Evolutionary conservation across 371 early-diverging fungal species (phyloP).

Genomic region (Rhizomucor miehei): DNA sequence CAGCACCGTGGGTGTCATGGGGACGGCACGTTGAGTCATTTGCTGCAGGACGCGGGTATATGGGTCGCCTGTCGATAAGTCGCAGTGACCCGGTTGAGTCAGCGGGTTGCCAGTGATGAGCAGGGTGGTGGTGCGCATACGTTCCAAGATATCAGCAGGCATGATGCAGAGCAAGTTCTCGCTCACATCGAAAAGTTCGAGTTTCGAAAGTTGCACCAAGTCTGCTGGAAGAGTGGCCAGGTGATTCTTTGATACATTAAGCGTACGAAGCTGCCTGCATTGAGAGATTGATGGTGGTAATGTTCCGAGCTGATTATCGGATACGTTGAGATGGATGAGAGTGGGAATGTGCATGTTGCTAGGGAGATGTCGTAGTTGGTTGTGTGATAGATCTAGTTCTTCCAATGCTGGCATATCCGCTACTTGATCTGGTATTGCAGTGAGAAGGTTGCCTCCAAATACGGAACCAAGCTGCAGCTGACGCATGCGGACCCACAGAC

Average conservation of each 20-base stretch:
- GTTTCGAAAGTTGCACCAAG: conserved; percentile 43
- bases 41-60: conserved; percentile 47
- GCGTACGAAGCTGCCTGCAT: conserved; percentile 37
- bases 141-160: conserved; percentile 58
- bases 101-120: conserved; percentile 64
- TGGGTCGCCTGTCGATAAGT: conserved; percentile 32
- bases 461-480: conserved; percentile 60
- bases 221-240: conserved; percentile 58
- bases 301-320: conserved; percentile 55
- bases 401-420: conserved; percentile 43
- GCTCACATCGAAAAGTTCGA: conserved; percentile 61
- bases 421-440: conserved; percentile 43
- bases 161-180: conserved; percentile 62
- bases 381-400: conserved; percentile 57
- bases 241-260: conserved; percentile 58
- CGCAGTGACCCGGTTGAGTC: conserved; percentile 49
- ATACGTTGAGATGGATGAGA: conserved; percentile 40
- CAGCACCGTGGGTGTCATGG: conserved; percentile 20
- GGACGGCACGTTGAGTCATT: conserved; percentile 49
- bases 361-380: conserved; percentile 46
- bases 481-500: conserved; percentile 43
- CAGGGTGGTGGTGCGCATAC: conserved; percentile 48
- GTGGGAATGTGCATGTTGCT: conserved; percentile 25
- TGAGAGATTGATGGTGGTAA: conserved; percentile 57
- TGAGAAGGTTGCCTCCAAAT: conserved; percentile 56